Conservation (phyloP, 306 rosid species). For the Begonia masoniana region DNA sequence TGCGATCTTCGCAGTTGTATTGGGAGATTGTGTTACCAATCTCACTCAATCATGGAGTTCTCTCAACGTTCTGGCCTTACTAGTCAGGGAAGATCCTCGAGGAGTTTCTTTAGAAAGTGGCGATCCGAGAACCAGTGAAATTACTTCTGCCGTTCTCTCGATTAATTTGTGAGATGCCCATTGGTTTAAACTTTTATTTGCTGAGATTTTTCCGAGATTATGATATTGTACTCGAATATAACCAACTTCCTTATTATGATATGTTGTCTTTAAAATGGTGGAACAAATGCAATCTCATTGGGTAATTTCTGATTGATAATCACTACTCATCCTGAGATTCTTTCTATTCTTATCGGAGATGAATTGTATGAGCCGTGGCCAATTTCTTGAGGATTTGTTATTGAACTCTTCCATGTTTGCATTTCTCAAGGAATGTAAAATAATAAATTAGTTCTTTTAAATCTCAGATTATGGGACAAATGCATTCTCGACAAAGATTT, state of each 20-base stretch:
- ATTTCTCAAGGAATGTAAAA: no score
- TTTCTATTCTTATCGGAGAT: neutral
- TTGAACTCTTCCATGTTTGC: no score
- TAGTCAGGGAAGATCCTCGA: slow-evolving; percentile 89
- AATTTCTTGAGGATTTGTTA: neutral
- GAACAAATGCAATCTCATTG: slow-evolving; percentile 58
- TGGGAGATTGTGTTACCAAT: slow-evolving; percentile 51
- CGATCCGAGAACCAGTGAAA: slow-evolving; percentile 64
- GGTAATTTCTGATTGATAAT: slow-evolving; percentile 43
- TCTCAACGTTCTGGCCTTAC: slow-evolving; percentile 58
- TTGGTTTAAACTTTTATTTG: no score
- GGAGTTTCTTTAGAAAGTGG: slow-evolving; percentile 71
- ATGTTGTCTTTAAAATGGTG: slow-evolving; percentile 56
- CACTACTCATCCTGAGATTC: neutral
- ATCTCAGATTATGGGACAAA: no score
- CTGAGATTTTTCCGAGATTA: no score
- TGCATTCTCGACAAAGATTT: no score
- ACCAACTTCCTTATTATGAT: neutral
- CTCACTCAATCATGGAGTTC: slow-evolving; percentile 50
- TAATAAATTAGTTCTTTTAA: no score
- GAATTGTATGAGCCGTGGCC: neutral
- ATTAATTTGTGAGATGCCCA: slow-evolving; percentile 26
- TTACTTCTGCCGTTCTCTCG: slow-evolving; percentile 64
- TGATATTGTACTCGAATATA: neutral
- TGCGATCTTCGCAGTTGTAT: slow-evolving; percentile 75